A percentile compares a stretch with the other conserved stretches of the same genome.
Evolutionary conservation across 805 yeast species (phyloP).

Genomic region (Cyberlindnera mycetangii): DNA sequence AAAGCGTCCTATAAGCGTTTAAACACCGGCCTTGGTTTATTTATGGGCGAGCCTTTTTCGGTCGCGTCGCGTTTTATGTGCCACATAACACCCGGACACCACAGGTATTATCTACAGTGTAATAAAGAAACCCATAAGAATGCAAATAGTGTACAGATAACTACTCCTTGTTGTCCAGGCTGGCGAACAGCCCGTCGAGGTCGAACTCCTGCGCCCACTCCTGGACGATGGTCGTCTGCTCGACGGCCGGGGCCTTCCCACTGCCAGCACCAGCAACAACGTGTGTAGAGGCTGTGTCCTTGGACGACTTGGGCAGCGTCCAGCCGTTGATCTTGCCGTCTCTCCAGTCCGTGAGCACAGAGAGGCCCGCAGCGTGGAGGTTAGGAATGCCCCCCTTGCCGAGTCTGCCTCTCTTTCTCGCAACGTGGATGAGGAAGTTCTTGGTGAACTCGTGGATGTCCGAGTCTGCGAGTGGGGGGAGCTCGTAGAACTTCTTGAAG

Average conservation of each 20-base stretch:
- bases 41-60: too few species aligned
- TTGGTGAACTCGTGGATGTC: constrained; percentile 77
- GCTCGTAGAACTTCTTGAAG: constrained; percentile 66
- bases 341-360: constrained; percentile 92
- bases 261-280: constrained; percentile 26
- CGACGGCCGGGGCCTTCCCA: constrained; percentile 39
- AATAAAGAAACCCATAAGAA: background rate
- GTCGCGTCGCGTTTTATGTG: background rate
- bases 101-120: background rate
- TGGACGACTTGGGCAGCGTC: constrained; percentile 68
- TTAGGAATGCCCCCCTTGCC: constrained; percentile 94
- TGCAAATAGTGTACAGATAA: background rate
- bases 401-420: constrained; percentile 87
- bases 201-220: constrained; percentile 95
- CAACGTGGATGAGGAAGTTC: constrained; percentile 86
- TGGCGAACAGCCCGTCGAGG: constrained; percentile 70
- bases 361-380: constrained; percentile 75
- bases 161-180: constrained; percentile 20
- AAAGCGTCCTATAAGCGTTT: too few species aligned
- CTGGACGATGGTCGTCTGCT: constrained; percentile 70
- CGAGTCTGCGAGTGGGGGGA: constrained; percentile 75
- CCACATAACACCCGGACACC: constrained; percentile 3
- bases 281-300: constrained; percentile 32
- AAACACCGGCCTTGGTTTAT: too few species aligned
- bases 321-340: constrained; percentile 93